Evolutionary conservation across 2,329 filamentous ascomycete species (phyloP).

Genomic region (Aureobasidium pullulans): DNA sequence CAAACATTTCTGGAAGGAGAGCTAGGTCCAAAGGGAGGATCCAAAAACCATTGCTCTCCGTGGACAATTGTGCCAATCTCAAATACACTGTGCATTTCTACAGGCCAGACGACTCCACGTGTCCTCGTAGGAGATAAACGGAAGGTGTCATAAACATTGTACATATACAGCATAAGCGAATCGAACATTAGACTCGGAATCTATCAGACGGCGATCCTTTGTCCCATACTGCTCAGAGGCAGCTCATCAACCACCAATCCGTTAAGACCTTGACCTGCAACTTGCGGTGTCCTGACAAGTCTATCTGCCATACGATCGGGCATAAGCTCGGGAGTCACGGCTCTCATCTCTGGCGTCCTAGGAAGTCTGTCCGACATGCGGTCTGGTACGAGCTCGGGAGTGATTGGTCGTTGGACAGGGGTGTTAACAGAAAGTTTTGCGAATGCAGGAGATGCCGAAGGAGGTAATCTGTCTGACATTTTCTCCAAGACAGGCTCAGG

Average conservation of each 20-base stretch:
- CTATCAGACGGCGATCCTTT: conserved; percentile 22
- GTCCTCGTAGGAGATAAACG: too few relatives aligned
- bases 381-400: background rate
- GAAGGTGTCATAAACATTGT: background rate
- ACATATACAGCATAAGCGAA: background rate
- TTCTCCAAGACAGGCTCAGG: conserved; percentile 1
- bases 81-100: too few relatives aligned
- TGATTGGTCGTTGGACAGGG: background rate
- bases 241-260: conserved; percentile 26
- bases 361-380: conserved; percentile 5
- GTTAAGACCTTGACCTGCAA: conserved; percentile 16
- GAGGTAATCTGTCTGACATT: conserved; percentile 7
- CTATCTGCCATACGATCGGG: conserved; percentile 11
- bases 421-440: background rate
- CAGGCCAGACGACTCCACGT: too few relatives aligned
- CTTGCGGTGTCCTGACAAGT: background rate
- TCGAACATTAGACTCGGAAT: background rate
- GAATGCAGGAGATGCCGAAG: background rate
- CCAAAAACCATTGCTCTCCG: too few relatives aligned
- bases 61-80: too few relatives aligned
- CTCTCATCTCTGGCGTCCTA: background rate
- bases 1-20: too few relatives aligned
- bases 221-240: conserved; percentile 26
- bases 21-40: too few relatives aligned
- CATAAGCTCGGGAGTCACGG: conserved; percentile 1